Percentiles rank a stretch among this genome's conserved stretches.
These are phyloP conservation scores for Westerdykella sp. DNA, from an alignment of 2,329 filamentous ascomycete species.

Conservation along the genomic window DNA sequence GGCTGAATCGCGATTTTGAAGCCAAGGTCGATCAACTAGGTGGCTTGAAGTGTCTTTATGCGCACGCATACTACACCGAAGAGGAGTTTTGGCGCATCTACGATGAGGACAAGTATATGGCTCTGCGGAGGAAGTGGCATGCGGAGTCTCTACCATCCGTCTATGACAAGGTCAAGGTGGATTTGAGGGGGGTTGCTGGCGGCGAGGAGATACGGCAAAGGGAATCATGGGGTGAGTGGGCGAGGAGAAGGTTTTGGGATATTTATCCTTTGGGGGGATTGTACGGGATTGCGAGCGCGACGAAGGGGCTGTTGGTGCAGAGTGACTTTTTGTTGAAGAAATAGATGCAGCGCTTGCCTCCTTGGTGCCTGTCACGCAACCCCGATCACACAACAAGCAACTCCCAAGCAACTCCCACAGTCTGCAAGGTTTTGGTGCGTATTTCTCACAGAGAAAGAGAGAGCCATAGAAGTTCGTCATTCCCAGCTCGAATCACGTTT, in stretches of 20 bases:
- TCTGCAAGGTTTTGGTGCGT: too few species aligned
- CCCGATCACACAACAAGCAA: too few species aligned
- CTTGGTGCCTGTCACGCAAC: too few species aligned
- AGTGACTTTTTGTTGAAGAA: constrained; percentile 30
- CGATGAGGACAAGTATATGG: constrained; percentile 55
- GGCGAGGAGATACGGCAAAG: constrained; percentile 18
- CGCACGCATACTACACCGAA: constrained; percentile 75
- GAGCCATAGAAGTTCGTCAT: too few species aligned
- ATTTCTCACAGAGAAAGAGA: too few species aligned
- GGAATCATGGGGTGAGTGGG: constrained; percentile 10
- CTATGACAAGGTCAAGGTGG: constrained; percentile 57
- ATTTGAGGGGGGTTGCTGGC: constrained; percentile 18
- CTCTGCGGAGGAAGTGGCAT: constrained; percentile 55
- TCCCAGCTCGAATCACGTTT: too few species aligned
- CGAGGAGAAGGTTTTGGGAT: constrained; percentile 17
- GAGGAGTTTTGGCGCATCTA: constrained; percentile 64
- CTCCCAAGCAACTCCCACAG: too few species aligned
- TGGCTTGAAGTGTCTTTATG: constrained; percentile 83
- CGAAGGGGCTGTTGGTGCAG: constrained; percentile 7
- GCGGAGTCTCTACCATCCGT: constrained; percentile 59
- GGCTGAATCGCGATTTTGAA: constrained; percentile 66
- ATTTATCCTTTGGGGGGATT: constrained; percentile 24
- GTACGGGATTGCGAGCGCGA: constrained; percentile 36
- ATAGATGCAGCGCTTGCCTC: constrained; percentile 5
- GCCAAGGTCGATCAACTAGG: constrained; percentile 60